Percentiles rank a stretch among this genome's conserved stretches.
Conservation (phyloP, 345 rosid species). For the Mangifera indica region DNA sequence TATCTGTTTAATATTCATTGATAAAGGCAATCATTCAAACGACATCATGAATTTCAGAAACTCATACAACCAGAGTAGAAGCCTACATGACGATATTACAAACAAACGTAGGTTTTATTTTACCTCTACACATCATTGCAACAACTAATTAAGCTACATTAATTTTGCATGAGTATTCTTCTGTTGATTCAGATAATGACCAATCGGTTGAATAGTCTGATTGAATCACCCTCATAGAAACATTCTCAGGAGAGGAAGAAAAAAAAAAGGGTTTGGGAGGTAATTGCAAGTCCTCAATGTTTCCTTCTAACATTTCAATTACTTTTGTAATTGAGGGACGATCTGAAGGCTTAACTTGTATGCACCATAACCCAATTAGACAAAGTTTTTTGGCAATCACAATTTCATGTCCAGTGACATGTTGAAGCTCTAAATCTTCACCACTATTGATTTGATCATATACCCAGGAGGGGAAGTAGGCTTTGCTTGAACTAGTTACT, state of each 20-base stretch:
- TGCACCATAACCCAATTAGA: conserved; percentile 42
- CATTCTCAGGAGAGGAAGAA: conserved; percentile 22
- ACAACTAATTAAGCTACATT: no score
- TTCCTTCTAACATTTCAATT: conserved; percentile 34
- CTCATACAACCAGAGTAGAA: no score
- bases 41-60: no score
- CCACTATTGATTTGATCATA: conserved; percentile 22
- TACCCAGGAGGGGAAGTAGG: conserved; percentile 20
- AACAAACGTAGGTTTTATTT: no score
- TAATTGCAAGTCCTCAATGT: conserved; percentile 20
- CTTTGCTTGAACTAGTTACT: neutral
- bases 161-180: neutral
- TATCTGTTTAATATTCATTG: no score
- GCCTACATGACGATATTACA: no score
- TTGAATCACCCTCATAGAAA: neutral
- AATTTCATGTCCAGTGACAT: conserved; percentile 19
- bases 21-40: no score
- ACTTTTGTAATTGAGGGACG: conserved; percentile 40
- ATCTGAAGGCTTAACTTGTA: conserved; percentile 28
- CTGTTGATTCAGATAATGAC: neutral
- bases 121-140: no score
- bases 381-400: conserved; percentile 27
- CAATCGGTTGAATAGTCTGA: neutral
- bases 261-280: conserved; percentile 33
- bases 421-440: conserved; percentile 24